Base-by-base conservation (phyloP, 1,139 yeast species). In the Yamadazyma dushanensis region DNA sequence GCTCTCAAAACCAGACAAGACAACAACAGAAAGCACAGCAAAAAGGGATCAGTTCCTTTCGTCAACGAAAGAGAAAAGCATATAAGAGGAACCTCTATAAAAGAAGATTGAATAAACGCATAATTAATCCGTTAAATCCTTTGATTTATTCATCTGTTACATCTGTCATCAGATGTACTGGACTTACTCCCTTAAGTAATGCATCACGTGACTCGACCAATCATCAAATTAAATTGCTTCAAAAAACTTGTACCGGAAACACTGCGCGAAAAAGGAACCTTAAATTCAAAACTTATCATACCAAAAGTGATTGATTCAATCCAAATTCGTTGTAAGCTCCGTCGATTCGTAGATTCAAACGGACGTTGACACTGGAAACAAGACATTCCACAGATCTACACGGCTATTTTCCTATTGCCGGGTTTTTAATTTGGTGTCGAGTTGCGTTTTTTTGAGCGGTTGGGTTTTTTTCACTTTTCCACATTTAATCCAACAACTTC, bases 11-110 rank as follows among this genome's bases (percentile, higher is more conserved):
- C 82, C 53, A 80, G 90, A 57, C 94, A 88, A 56, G 82, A 77
- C 38, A 92, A 92, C 54, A 82, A 82, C 48, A 78, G 95, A 53
- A 77, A 82, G 53, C 89, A 87, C 54, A 76, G 83, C 46, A 84
- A 78, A 58, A 77, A 80, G 34, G 90, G 89, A 7, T 59, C 80
- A 20, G 78, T 75, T 47, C 83, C 83, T 5, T 78, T 67, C 53
- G 66, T 67, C 29, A 67, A 83, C 16, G 97, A 89, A 60, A 78
- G 96, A 50, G 80, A 80, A 53, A 87, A 84, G 63, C 97, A 89
- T 57, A 81, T 92, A 49, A 73, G 89, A 37, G 95, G 94, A 5
- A 78, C 84, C 28, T 95, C 88, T 4, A 77, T 85, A 49, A 77
- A 82, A 48, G 72, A 70, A 13, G 49, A 51, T 29, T 32, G 38